Base-by-base conservation (phyloP, 2,329 filamentous ascomycete genomes). In the Colletotrichum musicola region DNA sequence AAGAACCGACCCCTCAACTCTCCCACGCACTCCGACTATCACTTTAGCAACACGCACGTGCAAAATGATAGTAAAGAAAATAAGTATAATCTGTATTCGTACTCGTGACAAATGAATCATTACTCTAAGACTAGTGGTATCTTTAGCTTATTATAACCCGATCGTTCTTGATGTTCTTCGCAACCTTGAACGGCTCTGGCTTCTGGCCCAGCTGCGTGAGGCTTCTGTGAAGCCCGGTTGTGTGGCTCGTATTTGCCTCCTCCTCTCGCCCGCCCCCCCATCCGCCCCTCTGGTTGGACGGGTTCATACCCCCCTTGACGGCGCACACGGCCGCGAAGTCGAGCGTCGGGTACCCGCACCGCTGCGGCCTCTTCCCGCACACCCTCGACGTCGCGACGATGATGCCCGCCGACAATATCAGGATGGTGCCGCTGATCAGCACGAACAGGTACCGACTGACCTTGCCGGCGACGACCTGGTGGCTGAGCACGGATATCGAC, bases 321-420 rank as follows among this genome's bases (percentile, higher is more conserved):
- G 65, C 65, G 25, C 65, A 68, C 49, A 65, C 65, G 22, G 62
- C 65, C 14, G 65, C 65, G 14, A 68, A 68, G 40, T 68, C 65
- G 25, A 68, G 55, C 18, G 65, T 68, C 18, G 65, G 65, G 6
- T 68, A 68, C 22, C 65, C 65, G 55, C 65, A 68, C 14, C 65
- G 47, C 25, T 65, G 54, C n/a, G 65, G 65, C 30, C 65, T 54
- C 44, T 68, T 68, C 18, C 42, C 62, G 35, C 47, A 65, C 4
- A 65, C 55, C 42, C 55, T 38, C 3, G 65, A 65, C 42, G 65
- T 68, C 3, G 49, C 62, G 4, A 68, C 16, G 7, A 68, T 68
- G 12, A 68, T 65, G 14, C 42, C 65, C 3, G 44, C 55, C 22
- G 65, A 38, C 14, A 55, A 5, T 1, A 14, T 6, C 3, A 68